phyloP scores from a whole-genome alignment of 2,329 filamentous ascomycete genomes.

The Aspergillus brasiliensis region DNA sequence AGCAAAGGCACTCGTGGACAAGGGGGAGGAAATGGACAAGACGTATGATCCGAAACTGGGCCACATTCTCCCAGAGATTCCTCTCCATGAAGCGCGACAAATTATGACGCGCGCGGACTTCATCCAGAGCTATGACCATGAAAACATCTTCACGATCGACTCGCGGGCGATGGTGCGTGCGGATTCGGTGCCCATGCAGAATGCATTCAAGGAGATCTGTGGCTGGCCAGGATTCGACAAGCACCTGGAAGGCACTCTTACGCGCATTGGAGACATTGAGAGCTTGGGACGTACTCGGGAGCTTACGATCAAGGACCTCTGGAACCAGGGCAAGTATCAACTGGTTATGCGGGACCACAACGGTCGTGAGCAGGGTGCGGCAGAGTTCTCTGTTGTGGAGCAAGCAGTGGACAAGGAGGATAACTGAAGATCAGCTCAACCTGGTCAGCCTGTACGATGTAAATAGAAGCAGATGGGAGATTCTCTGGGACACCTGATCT shows the following conservation, averaged over 20 bases:
- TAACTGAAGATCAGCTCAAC: conserved; percentile 20
- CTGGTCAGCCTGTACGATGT: conserved; percentile 11
- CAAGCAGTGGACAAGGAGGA: conserved; percentile 35
- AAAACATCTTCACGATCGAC: conserved; percentile 95
- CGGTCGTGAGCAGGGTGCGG: conserved; percentile 50
- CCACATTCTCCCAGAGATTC: conserved; percentile 77
- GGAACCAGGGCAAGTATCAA: conserved; percentile 78
- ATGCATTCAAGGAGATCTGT: conserved; percentile 85
- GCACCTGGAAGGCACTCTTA: conserved; percentile 77
- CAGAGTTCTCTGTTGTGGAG: conserved; percentile 51
- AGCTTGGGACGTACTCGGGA: conserved; percentile 91
- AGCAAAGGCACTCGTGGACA: conserved; percentile 85
- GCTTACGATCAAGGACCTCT: conserved; percentile 91
- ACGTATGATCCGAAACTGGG: conserved; percentile 68
- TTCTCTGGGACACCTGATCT: neutral
- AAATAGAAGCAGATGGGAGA: conserved; percentile 1
- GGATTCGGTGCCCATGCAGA: conserved; percentile 94
- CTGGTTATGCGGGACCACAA: conserved; percentile 55
- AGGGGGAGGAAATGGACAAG: conserved; percentile 63
- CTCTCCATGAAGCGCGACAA: conserved; percentile 80
- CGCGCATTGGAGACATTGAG: conserved; percentile 90
- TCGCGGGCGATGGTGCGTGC: conserved; percentile 83
- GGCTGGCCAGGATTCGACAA: conserved; percentile 74
- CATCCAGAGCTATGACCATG: conserved; percentile 85
- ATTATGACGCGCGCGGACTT: conserved; percentile 97